Evolutionary conservation across 306 rosid genomes (phyloP), one percentile per base, ranked within the genome.

Genomic region (Ochetophila trinervis): DNA sequence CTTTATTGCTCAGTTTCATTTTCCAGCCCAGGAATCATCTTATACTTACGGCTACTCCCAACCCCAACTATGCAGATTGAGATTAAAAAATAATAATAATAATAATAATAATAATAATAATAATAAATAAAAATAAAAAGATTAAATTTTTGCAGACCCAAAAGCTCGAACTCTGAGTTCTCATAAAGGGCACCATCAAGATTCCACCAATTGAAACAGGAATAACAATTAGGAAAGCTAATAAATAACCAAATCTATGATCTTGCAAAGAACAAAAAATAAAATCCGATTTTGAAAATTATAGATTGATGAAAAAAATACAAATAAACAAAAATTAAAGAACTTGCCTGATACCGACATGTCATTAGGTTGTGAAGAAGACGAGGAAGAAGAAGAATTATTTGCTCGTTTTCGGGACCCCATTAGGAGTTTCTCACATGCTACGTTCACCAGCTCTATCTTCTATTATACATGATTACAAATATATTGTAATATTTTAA

Each of bases 301-400:
- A 42, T 35, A 57, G 24, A 34, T 48, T 16, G 9, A 53, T 1
- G 44, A 34, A 5, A 6, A 15, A n/a, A 30, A 65, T 45, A 3
- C n/a, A 24, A 11, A 16, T 18, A 54, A 54, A 23, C 2, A 53
- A 8, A 48, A 30, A 74, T 22, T 17, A 34, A 62, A 73, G 14
- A 13, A 53, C 80, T 70, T 73, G 60, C 89, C 86, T 42, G 86
- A 69, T 57, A 76, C 60, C 23, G 78, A 57, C 60, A 69, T 48
- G 60, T 62, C 74, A 21, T 63, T 52, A 57, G 15, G 58, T 14
- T 21, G 82, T 10, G 80, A 58, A 8, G 66, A 66, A 27, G 71
- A 54, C 1, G 70, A 54, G 15, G 72, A 60, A 27, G 82, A 45
- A 21, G 75, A 45, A 42, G 53, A 23, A 51, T 64, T 68, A 47